Base-by-base conservation (phyloP, 139 green algal genomes). In the Chlamydomonas urium region DNA sequence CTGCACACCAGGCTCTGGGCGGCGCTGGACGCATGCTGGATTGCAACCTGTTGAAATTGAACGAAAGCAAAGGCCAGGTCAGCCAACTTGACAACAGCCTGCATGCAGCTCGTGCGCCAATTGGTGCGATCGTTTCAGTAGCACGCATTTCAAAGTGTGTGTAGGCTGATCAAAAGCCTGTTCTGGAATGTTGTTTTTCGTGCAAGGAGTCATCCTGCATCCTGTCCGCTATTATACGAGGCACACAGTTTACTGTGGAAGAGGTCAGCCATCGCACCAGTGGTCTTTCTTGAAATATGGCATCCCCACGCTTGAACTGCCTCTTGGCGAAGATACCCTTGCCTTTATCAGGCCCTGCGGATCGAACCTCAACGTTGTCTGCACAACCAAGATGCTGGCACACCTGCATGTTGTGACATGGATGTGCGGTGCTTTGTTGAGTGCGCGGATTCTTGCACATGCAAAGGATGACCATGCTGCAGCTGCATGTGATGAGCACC, bases 1-100 rank as follows among this genome's bases (percentile, higher is more conserved):
- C 42, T 17, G 36, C 66, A 72, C 2, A 72, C 45, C 4, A 38
- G 32, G 2, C 42, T 42, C 47, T 72, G 31, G n/a, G 47, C 26
- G n/a, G 17, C 31, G 29, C 66, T 72, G 38, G 14, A 14, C 14
- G 5, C 24, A 37, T 61, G 38, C 31, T 72, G 66, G 2, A 72
- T 63, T 4, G 37, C 66, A 62, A 59, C 66, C 66, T 72, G 66
- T n/a, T n/a, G n/a, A n/a, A n/a, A n/a, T n/a, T 5, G 14, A 50
- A 50, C 10, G 42, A 50, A 63, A 63, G 53, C 53, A 63, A 34
- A 14, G 19, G 53, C 6, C 17, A 26, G 24, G 29, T 26, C 10
- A 21, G 26, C 26, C 53, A 63, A 33, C 17, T 14, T 8, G 53
- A 10, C 17, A 14, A 63, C 19, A 21, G n/a, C n/a, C n/a, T n/a